These are phyloP conservation scores for Furculomyces boomerangus DNA, from an alignment of 371 early-diverging fungal genomes.

Conservation along the genomic window DNA sequence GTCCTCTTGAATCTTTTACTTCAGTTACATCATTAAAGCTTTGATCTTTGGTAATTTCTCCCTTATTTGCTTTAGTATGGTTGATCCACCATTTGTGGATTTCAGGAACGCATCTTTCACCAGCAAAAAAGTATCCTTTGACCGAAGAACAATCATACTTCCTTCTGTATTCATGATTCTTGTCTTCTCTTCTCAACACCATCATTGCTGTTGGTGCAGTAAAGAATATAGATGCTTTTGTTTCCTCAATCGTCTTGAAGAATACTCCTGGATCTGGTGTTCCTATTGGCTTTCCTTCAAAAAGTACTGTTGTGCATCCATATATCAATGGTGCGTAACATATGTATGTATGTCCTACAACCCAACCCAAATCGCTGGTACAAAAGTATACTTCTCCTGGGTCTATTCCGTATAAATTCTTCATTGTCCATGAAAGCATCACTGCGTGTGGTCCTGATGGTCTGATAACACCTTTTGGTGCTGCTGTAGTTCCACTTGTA, in stretches of 20 bases:
- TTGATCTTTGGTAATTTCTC: background rate
- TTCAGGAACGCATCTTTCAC: constrained; percentile 79
- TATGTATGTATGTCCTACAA: constrained; percentile 78
- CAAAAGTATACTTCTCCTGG: constrained; percentile 61
- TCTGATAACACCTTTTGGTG: constrained; percentile 74
- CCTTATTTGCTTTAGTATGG: constrained; percentile 45
- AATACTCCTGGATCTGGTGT: constrained; percentile 71
- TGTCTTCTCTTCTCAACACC: constrained; percentile 65
- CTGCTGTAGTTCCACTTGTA: constrained; percentile 80
- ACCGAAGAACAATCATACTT: constrained; percentile 43
- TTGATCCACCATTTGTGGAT: constrained; percentile 39
- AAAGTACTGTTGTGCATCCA: constrained; percentile 78
- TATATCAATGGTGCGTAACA: constrained; percentile 80
- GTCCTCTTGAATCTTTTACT: constrained; percentile 32
- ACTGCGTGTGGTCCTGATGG: constrained; percentile 81
- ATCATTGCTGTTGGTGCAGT: constrained; percentile 90
- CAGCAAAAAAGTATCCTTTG: constrained; percentile 65
- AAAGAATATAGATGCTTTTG: constrained; percentile 59
- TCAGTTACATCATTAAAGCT: constrained; percentile 38
- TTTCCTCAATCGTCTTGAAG: constrained; percentile 61
- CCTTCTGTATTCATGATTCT: constrained; percentile 38
- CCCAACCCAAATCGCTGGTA: constrained; percentile 90
- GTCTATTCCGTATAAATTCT: constrained; percentile 50
- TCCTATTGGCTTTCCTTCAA: constrained; percentile 78
- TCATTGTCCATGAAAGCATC: constrained; percentile 55